Conservation (phyloP, 768 basidiomycete genomes). For the Chlorophyllum brunneum region DNA sequence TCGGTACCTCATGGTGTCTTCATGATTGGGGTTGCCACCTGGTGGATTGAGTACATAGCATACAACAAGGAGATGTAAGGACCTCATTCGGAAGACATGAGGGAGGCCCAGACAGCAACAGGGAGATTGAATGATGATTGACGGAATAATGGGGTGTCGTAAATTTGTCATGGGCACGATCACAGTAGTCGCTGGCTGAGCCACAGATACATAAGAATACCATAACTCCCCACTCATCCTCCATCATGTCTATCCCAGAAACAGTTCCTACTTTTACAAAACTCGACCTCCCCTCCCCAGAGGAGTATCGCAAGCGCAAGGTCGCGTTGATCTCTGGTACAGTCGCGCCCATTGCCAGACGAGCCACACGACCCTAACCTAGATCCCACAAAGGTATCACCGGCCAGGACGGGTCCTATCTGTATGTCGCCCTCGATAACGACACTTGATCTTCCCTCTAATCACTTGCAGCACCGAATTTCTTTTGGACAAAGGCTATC, state of each 20-base stretch:
- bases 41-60: neutral
- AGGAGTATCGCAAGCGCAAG: conserved; percentile 86
- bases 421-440: conserved; percentile 44
- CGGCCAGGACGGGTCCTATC: conserved; percentile 94
- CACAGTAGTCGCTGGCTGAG: neutral
- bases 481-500: conserved; percentile 81
- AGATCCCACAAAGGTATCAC: conserved; percentile 66
- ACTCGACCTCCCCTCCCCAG: conserved; percentile 62
- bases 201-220: neutral
- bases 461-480: conserved; percentile 63
- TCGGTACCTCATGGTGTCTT: neutral
- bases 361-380: neutral
- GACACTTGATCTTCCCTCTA: neutral
- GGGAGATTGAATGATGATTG: neutral
- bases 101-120: neutral
- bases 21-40: conserved; percentile 1
- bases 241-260: conserved; percentile 37
- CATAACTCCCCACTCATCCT: conserved; percentile 10
- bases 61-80: neutral
- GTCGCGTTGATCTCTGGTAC: conserved; percentile 90
- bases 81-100: neutral
- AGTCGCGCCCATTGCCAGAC: neutral
- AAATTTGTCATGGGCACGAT: neutral
- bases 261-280: conserved; percentile 42
- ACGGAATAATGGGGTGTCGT: conserved; percentile 2